Evolutionary conservation across 148 eudicot species (phyloP).

Genomic region (Tetragonia tetragonoides): DNA sequence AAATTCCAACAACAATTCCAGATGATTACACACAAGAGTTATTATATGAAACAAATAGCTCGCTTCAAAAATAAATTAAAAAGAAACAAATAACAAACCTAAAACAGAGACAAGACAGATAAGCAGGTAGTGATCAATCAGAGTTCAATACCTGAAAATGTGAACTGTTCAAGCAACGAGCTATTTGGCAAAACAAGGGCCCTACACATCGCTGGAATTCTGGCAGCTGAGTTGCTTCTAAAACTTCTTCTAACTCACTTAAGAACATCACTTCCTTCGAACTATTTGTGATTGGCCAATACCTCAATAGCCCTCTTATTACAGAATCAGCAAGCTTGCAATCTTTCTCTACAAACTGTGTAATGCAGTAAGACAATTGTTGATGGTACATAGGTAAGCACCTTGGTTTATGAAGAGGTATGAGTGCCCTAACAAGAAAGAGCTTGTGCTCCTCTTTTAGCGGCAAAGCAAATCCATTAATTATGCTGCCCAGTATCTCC

Average conservation of each 20-base stretch:
- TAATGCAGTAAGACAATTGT: slow-evolving; percentile 82
- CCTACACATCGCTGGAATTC: slow-evolving; percentile 92
- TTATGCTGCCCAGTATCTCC: slow-evolving; percentile 86
- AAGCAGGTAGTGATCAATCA: slow-evolving; percentile 40
- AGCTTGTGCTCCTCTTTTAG: slow-evolving; percentile 91
- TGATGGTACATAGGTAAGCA: slow-evolving; percentile 82
- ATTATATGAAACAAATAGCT: slow-evolving; percentile 30
- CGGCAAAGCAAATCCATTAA: slow-evolving; percentile 89
- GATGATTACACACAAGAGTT: too few relatives aligned
- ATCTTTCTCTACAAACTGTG: slow-evolving; percentile 91
- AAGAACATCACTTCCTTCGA: slow-evolving; percentile 94
- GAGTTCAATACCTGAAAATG: slow-evolving; percentile 70
- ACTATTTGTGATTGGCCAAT: slow-evolving; percentile 91
- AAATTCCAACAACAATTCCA: too few relatives aligned
- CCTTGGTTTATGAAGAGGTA: slow-evolving; percentile 90
- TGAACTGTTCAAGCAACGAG: slow-evolving; percentile 45
- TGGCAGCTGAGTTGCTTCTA: slow-evolving; percentile 85
- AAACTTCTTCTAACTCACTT: slow-evolving; percentile 84
- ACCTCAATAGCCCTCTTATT: slow-evolving; percentile 74
- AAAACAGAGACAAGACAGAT: slow-evolving; percentile 26
- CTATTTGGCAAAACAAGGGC: slow-evolving; percentile 64
- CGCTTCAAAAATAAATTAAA: too few relatives aligned
- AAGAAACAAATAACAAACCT: slow-evolving; percentile 46
- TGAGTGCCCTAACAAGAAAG: slow-evolving; percentile 73
- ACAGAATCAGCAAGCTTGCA: slow-evolving; percentile 89